Base-by-base conservation (phyloP, 306 rosid genomes). In the Acacia acuminata region DNA sequence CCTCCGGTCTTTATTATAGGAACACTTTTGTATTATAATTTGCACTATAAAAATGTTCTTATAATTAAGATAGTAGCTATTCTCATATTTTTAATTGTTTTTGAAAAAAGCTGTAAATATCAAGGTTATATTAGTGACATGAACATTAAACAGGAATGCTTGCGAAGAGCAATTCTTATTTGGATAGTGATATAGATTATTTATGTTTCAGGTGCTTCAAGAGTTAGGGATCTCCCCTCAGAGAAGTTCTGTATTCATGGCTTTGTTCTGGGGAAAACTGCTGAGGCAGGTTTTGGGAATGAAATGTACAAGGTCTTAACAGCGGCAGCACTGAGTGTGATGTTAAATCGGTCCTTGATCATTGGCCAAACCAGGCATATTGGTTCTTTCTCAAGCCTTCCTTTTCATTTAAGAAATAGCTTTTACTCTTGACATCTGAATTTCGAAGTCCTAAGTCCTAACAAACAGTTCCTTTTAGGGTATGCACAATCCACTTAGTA, bases 361-460 rank as follows among this genome's bases (percentile, higher is more conserved):
- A 90, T 96, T 86, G 98, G 98, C 88, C 99, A 96, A 90, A 96
- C 99, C 98, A 96, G 98, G 99, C 98, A 96, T 92, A 92, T 96
- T 94, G 96, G 97, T 96, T 88, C 90, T 91, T 87, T 89, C 97
- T 84, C 93, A 92, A 90, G 94, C 97, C 98, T 90, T 90, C 89
- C 91, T 87, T 90, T 83, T 83, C 82, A 78, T 76, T 85, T 74
- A 63, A 77, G 66, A 85, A 78, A 19, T 72, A 71, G 55, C 72
- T 64, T 42, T 76, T 72, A 40, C 40, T 75, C 17, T 61, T 40
- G 60, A 74, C 65, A 55, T 10, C 40, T 68, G 79, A 78, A 10
- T 65, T 20, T 63, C 10, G 27, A 63, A 63, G 38, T 72, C n/a
- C 10, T 27, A 63, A 63, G 38, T 72, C 16, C 56, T 71, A 79